Evolutionary conservation across 1,139 yeast genomes (phyloP).

Genomic region (Magnusiomyces ingens): DNA sequence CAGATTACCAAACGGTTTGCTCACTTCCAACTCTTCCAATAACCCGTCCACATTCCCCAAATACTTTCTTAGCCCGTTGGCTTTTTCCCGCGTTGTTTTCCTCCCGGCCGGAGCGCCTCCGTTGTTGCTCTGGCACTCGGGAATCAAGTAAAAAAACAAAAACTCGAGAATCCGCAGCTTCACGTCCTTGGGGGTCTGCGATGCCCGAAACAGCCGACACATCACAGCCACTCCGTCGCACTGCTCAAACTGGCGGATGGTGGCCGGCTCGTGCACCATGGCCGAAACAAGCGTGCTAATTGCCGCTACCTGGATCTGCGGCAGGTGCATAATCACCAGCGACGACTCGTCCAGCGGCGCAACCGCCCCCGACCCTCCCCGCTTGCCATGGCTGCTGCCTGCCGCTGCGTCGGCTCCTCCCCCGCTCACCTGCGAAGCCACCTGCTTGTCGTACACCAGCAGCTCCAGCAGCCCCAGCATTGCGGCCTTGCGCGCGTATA

Average conservation of each 20-base stretch:
- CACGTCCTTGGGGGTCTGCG: constrained; percentile 34
- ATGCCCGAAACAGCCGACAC: constrained; percentile 40
- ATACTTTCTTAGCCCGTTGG: constrained; percentile 44
- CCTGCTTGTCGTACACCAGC: constrained; percentile 15
- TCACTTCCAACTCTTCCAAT: constrained; percentile 39
- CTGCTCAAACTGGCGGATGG: constrained; percentile 54
- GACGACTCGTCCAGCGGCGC: constrained; percentile 6
- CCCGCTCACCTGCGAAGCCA: constrained; percentile 21
- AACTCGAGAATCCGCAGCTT: constrained; percentile 63
- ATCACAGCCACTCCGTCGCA: constrained; percentile 52
- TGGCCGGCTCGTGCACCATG: constrained; percentile 50
- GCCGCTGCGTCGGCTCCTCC: background rate
- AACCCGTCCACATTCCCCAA: constrained; percentile 43
- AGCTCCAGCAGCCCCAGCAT: constrained; percentile 6
- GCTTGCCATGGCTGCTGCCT: background rate
- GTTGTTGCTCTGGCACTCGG: constrained; percentile 41
- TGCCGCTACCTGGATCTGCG: constrained; percentile 38
- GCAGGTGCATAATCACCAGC: constrained; percentile 12
- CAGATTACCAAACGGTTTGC: constrained; percentile 46
- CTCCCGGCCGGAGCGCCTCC: background rate
- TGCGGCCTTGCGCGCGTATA: constrained; percentile 36
- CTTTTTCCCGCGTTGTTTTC: constrained; percentile 45
- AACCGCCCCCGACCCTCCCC: background rate
- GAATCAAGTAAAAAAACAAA: constrained; percentile 60
- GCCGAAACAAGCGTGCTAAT: constrained; percentile 56